Conservation (phyloP, 306 rosid species). For the Crotalaria pallida region DNA sequence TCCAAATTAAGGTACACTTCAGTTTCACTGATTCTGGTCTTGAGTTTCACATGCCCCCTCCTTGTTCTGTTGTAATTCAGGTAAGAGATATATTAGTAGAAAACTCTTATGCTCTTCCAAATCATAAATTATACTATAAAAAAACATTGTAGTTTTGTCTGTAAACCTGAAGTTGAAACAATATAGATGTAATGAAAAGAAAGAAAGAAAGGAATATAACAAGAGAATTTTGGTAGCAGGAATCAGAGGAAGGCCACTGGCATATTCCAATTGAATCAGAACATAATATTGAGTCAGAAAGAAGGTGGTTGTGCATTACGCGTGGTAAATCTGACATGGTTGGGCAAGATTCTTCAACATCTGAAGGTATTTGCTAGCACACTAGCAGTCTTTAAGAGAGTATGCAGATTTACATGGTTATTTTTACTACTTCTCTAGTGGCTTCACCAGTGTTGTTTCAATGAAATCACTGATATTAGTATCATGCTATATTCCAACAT, state of each 20-base stretch:
- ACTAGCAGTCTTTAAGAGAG: not conserved
- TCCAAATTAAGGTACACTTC: slow-evolving; percentile 65
- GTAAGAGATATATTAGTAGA: slow-evolving; percentile 33
- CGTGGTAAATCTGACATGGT: slow-evolving; percentile 39
- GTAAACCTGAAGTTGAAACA: slow-evolving; percentile 11
- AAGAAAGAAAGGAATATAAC: slow-evolving; percentile 9
- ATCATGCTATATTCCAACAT: not conserved
- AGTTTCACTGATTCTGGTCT: slow-evolving; percentile 74
- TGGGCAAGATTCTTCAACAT: slow-evolving; percentile 29
- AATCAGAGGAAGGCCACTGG: slow-evolving; percentile 88
- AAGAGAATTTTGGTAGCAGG: slow-evolving; percentile 49
- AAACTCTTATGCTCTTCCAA: not conserved
- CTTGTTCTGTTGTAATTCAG: slow-evolving; percentile 90
- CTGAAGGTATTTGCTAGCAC: slow-evolving; percentile 40
- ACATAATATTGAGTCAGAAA: slow-evolving; percentile 47
- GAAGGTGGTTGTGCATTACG: slow-evolving; percentile 76
- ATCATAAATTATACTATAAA: no score
- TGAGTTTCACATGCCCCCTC: slow-evolving; percentile 90
- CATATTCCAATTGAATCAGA: slow-evolving; percentile 80
- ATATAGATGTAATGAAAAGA: not conserved
- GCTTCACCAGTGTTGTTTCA: not conserved
- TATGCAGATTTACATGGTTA: slow-evolving; percentile 14
- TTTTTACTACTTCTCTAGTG: not conserved
- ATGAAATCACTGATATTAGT: not conserved
- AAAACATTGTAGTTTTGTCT: not conserved